These are phyloP conservation scores for Penicillium riverlandense DNA, from an alignment of 495 filamentous ascomycete genomes.

Conservation along the genomic window DNA sequence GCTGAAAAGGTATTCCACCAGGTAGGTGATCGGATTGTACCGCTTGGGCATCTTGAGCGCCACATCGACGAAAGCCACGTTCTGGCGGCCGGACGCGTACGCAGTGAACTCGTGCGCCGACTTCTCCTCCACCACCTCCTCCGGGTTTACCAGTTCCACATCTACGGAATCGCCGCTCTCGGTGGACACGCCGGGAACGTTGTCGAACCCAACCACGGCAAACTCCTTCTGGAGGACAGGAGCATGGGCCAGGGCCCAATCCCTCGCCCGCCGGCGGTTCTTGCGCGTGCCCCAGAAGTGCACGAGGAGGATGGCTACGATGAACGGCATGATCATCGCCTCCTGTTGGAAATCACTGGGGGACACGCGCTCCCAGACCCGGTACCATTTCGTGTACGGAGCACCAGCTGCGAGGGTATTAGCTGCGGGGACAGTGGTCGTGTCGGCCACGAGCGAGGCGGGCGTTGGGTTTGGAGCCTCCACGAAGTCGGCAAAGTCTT, in stretches of 20 bases:
- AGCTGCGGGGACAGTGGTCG: slow-evolving; percentile 35
- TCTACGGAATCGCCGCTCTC: slow-evolving; percentile 38
- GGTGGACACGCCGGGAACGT: slow-evolving; percentile 23
- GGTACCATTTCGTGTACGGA: slow-evolving; percentile 93
- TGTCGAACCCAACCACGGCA: slow-evolving; percentile 75
- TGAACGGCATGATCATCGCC: slow-evolving; percentile 68
- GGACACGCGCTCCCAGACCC: slow-evolving; percentile 81
- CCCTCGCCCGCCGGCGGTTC: slow-evolving; percentile 72
- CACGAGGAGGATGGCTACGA: slow-evolving; percentile 64
- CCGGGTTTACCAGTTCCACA: slow-evolving; percentile 41
- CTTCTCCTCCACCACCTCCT: slow-evolving; percentile 71
- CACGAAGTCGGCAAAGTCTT: slow-evolving; percentile 82
- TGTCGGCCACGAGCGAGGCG: slow-evolving; percentile 35
- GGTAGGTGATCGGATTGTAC: slow-evolving; percentile 74
- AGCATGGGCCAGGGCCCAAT: slow-evolving; percentile 71
- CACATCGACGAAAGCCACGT: slow-evolving; percentile 84
- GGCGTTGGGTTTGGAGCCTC: slow-evolving; percentile 59
- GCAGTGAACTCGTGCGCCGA: slow-evolving; percentile 73
- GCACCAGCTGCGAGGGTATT: slow-evolving; percentile 36
- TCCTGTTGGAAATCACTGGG: slow-evolving; percentile 80
- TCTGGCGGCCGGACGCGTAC: slow-evolving; percentile 91
- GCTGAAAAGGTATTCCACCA: slow-evolving; percentile 57
- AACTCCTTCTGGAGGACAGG: slow-evolving; percentile 73
- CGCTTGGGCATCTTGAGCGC: slow-evolving; percentile 77
- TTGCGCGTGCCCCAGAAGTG: slow-evolving; percentile 76